Evolutionary conservation across 2,329 filamentous ascomycete genomes (phyloP).

Genomic region (Ophiosphaerella herpotricha): DNA sequence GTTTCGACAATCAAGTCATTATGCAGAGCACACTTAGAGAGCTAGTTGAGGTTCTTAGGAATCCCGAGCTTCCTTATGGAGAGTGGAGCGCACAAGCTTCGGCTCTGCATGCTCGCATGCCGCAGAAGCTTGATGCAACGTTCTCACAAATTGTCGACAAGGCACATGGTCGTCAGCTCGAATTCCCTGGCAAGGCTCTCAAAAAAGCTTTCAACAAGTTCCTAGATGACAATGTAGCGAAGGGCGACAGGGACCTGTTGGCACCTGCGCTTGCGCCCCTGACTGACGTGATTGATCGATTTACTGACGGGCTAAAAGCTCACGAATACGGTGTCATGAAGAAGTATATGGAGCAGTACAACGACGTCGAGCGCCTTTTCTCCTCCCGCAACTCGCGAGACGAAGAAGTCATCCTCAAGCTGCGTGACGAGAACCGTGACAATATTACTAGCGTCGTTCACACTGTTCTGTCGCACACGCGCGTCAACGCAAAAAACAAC

Average conservation of each 20-base stretch:
- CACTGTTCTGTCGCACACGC: constrained; percentile 90
- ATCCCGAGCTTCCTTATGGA: constrained; percentile 90
- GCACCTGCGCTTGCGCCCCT: constrained; percentile 76
- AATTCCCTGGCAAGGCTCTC: constrained; percentile 91
- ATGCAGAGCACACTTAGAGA: constrained; percentile 87
- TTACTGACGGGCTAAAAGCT: constrained; percentile 84
- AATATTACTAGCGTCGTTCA: constrained; percentile 83
- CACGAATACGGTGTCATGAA: constrained; percentile 87
- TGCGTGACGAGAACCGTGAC: constrained; percentile 96
- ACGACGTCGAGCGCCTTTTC: constrained; percentile 83
- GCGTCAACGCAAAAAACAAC: constrained; percentile 91
- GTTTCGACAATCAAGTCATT: constrained; percentile 97
- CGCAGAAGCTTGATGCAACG: constrained; percentile 82
- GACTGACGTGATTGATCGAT: constrained; percentile 75
- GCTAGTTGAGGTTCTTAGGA: constrained; percentile 85
- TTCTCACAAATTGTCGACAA: constrained; percentile 87
- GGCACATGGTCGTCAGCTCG: constrained; percentile 73
- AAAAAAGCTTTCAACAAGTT: constrained; percentile 85
- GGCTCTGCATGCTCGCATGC: constrained; percentile 96
- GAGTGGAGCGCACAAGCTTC: constrained; percentile 97
- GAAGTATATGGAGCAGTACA: constrained; percentile 79
- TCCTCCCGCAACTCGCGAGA: constrained; percentile 82
- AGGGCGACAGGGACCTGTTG: constrained; percentile 73
- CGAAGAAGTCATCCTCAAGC: constrained; percentile 89
- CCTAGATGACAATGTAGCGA: constrained; percentile 79